Percentiles rank a stretch among this genome's conserved stretches.
Evolutionary conservation across 805 yeast species (phyloP).

Genomic region (Barnettozyma sp.): DNA sequence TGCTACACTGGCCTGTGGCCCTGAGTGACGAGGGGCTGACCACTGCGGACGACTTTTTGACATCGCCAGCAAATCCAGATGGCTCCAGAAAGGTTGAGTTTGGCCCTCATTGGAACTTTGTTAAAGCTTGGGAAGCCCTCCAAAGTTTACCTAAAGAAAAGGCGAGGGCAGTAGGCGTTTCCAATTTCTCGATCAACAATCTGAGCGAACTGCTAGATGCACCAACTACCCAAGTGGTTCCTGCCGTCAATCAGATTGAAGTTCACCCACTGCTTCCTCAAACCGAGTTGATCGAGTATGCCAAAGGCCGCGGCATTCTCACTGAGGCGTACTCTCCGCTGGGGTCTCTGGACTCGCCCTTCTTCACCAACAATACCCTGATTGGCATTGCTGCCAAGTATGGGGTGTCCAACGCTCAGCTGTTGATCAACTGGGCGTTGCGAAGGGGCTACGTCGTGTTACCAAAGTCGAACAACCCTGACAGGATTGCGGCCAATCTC

Average conservation of each 20-base stretch:
- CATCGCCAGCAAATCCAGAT: conserved; percentile 20
- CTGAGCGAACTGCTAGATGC: conserved; percentile 12
- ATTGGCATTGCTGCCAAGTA: conserved; percentile 38
- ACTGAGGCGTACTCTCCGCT: conserved; percentile 20
- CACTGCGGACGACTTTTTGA: conserved; percentile 9
- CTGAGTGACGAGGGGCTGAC: conserved; percentile 36
- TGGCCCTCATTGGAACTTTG: conserved; percentile 31
- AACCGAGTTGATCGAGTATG: conserved; percentile 15
- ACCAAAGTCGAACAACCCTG: conserved; percentile 40
- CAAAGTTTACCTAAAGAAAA: conserved; percentile 15
- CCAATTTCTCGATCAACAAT: conserved; percentile 21
- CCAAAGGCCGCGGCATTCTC: conserved; percentile 11
- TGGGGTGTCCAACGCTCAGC: conserved; percentile 38
- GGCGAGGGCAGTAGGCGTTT: conserved; percentile 20
- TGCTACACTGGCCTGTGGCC: conserved; percentile 80
- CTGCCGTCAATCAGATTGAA: conserved; percentile 23
- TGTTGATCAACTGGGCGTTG: conserved; percentile 53
- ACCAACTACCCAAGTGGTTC: conserved; percentile 9
- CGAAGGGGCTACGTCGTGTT: conserved; percentile 51
- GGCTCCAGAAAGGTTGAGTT: conserved; percentile 48
- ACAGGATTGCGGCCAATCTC: conserved; percentile 34
- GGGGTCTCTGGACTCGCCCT: conserved; percentile 13
- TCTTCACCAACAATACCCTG: conserved; percentile 32
- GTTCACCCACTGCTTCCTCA: conserved; percentile 21
- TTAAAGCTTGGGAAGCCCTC: conserved; percentile 21